A percentile compares a stretch with the other conserved stretches of the same genome.
These are phyloP conservation scores for Brassica nigra DNA, from an alignment of 345 rosid species.

Conservation along the genomic window DNA sequence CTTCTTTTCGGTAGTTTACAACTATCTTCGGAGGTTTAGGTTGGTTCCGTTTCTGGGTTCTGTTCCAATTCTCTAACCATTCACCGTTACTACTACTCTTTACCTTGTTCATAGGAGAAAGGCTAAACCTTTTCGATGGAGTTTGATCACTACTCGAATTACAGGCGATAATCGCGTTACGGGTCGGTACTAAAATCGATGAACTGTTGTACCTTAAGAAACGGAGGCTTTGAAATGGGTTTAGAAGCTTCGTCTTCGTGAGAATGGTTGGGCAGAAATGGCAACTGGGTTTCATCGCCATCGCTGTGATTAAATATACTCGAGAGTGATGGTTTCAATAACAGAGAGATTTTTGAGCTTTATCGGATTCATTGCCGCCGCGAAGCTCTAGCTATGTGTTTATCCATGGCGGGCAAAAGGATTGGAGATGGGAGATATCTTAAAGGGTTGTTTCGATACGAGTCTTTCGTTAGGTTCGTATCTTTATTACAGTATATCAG, in stretches of 20 bases:
- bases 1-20: constrained; percentile 57
- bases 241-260: constrained; percentile 26
- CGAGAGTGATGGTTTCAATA: background rate
- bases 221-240: constrained; percentile 40
- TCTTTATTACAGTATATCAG: no score
- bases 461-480: background rate
- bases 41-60: constrained; percentile 45
- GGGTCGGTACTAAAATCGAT: constrained; percentile 37
- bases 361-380: background rate
- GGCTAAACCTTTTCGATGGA: constrained; percentile 33
- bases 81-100: constrained; percentile 22
- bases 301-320: constrained; percentile 17
- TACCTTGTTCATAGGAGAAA: constrained; percentile 26
- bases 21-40: constrained; percentile 56
- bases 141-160: constrained; percentile 31
- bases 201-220: constrained; percentile 52
- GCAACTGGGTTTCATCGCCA: constrained; percentile 69
- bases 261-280: constrained; percentile 50
- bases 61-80: constrained; percentile 63
- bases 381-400: background rate
- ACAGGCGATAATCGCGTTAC: constrained; percentile 30
- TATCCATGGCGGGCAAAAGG: background rate
- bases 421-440: background rate
- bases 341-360: background rate
- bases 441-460: background rate